phyloP scores from a whole-genome alignment of 805 yeast genomes.

The Kluyveromyces starmeri region DNA sequence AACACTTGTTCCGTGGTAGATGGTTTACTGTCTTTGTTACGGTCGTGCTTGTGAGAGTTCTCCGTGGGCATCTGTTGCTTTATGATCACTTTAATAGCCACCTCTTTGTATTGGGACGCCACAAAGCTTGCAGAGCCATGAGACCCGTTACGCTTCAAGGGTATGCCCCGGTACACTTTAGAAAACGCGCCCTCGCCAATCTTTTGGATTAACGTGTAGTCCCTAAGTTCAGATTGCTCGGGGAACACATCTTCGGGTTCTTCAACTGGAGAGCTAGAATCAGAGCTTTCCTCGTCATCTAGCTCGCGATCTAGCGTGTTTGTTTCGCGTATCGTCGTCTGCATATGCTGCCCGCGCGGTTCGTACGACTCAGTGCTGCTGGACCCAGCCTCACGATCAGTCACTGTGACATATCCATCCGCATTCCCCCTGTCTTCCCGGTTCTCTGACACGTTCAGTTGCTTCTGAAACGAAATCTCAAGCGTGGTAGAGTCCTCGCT shows the following conservation, averaged over 20 bases:
- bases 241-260: slow-evolving; percentile 22
- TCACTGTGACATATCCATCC: slow-evolving; percentile 9
- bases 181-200: slow-evolving; percentile 84
- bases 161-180: slow-evolving; percentile 55
- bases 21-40: slow-evolving; percentile 15
- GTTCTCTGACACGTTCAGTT: slow-evolving; percentile 1
- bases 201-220: slow-evolving; percentile 36
- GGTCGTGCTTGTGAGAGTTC: slow-evolving; percentile 33
- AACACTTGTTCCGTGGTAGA: slow-evolving; percentile 47
- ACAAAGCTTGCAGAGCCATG: slow-evolving; percentile 10
- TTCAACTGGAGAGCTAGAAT: slow-evolving; percentile 6
- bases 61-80: slow-evolving; percentile 63
- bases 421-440: slow-evolving; percentile 7
- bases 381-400: slow-evolving; percentile 1
- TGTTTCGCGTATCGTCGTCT: neutral
- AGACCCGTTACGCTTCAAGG: slow-evolving; percentile 4
- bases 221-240: slow-evolving; percentile 30
- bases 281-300: slow-evolving; percentile 4
- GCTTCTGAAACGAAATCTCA: slow-evolving; percentile 6
- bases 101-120: slow-evolving; percentile 19
- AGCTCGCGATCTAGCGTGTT: slow-evolving; percentile 1
- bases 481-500: slow-evolving; percentile 2
- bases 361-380: neutral
- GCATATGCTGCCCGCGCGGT: neutral
- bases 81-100: slow-evolving; percentile 53